Base-by-base conservation (phyloP, 176 grass and related monocot species). In the Zoysia pacifica region DNA sequence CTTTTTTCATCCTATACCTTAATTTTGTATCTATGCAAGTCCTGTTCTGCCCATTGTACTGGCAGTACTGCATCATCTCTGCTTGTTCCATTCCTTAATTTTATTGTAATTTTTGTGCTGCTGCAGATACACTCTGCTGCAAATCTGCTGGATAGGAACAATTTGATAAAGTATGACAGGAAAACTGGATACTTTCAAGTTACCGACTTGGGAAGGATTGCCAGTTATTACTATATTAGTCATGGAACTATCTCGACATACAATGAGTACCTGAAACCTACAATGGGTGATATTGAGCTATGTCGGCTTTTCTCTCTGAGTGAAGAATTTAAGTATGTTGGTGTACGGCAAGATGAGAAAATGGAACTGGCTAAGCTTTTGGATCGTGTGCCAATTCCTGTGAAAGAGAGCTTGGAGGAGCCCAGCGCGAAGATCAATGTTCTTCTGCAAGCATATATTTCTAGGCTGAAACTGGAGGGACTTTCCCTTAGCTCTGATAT, bases 391-490 rank as follows among this genome's bases (percentile, higher is more conserved):
- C 95, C 95, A 48, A 91, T 98, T 85, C 95, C 95, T 85, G 92
- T 98, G 45, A 98, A 98, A 86, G 95, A 98, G 87, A 98, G 95
- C 68, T 89, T 94, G 73, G 88, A 97, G 77, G 95, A 98, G 68
- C 95, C 95, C 35, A 98, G 95, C 78, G 92, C 95, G 76, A 98
- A 98, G 88, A 98, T 98, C 67, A 98, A 94, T 79, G 92, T 94
- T 81, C 84, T 98, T 83, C 76, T 98, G 74, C 95, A 98, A 81
- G 92, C 91, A 58, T 98, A 98, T 78, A 94, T 98, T 81, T 98
- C 95, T 56, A 93, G 88, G 66, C 59, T 94, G 58, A 93, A 88
- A 82, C 78, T 98, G 55, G 95, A 98, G 88, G 95, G 95, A 7
- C 91, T 98, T 47, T 94, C 95, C 39, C 72, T 98, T 78, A 72